These are phyloP conservation scores for Leucocoprinus birnbaumii DNA, from an alignment of 768 basidiomycete genomes.

Conservation along the genomic window DNA sequence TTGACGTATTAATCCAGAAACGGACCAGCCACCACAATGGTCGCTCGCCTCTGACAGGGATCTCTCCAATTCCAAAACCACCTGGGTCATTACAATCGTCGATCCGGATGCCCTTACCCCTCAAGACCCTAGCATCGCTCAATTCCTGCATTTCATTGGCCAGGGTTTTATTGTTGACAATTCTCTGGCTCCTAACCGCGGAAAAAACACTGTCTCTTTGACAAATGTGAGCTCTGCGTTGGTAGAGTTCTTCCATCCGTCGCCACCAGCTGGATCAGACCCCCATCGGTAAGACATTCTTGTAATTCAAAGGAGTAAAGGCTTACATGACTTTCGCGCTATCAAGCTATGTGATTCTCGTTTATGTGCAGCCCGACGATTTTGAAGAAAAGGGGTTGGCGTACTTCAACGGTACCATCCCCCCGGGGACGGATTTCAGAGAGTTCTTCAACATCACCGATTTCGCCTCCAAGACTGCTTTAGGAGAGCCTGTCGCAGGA, in stretches of 20 bases:
- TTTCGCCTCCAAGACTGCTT: conserved; percentile 29
- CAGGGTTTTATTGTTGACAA: conserved; percentile 31
- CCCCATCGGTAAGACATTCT: conserved; percentile 35
- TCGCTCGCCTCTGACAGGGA: conserved; percentile 23
- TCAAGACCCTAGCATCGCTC: conserved; percentile 29
- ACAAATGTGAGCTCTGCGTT: conserved; percentile 36
- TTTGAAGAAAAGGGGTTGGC: conserved; percentile 26
- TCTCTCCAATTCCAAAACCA: conserved; percentile 18
- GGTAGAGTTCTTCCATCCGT: conserved; percentile 34
- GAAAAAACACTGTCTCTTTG: conserved; percentile 16
- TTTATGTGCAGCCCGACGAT: conserved; percentile 28
- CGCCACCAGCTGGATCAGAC: conserved; percentile 37
- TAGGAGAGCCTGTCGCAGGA: conserved; percentile 37
- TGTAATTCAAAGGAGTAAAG: not conserved
- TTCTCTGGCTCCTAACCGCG: conserved; percentile 16
- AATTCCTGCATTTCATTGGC: conserved; percentile 40
- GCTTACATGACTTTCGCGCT: not conserved
- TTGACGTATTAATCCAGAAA: conserved; percentile 22
- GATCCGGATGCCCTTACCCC: conserved; percentile 44
- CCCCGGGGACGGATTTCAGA: conserved; percentile 19
- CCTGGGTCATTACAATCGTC: conserved; percentile 36
- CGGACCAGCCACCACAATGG: conserved; percentile 29
- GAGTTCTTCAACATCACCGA: conserved; percentile 35
- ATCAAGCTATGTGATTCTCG: conserved; percentile 32
- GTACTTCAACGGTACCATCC: conserved; percentile 24